These are phyloP conservation scores for Metschnikowia gelsemii DNA, from an alignment of 805 yeast genomes.

Conservation along the genomic window DNA sequence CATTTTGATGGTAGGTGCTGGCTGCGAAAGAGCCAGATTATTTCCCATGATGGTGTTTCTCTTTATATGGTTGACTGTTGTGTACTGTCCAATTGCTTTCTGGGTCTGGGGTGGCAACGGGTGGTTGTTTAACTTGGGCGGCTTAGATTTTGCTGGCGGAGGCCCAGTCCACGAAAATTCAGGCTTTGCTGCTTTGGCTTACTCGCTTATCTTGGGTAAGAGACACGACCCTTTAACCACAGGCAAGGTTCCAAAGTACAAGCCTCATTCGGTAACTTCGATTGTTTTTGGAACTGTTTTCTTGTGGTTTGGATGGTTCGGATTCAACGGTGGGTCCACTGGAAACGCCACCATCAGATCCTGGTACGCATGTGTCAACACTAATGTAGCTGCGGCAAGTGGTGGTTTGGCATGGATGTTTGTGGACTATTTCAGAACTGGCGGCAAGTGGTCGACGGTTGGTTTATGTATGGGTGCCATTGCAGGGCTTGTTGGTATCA, in stretches of 20 bases:
- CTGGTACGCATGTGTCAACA: constrained; percentile 90
- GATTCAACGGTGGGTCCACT: constrained; percentile 97
- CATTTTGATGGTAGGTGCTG: constrained; percentile 94
- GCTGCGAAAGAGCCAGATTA: constrained; percentile 93
- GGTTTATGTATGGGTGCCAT: constrained; percentile 94
- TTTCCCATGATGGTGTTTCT: constrained; percentile 96
- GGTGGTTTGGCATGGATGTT: constrained; percentile 96
- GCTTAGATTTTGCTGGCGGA: constrained; percentile 97
- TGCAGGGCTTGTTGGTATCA: constrained; percentile 91
- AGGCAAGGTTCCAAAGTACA: constrained; percentile 78
- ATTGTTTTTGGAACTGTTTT: constrained; percentile 91
- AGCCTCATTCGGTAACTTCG: constrained; percentile 89
- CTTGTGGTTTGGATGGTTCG: constrained; percentile 99
- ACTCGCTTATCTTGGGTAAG: constrained; percentile 88
- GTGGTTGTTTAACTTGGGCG: constrained; percentile 82
- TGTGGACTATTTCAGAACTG: constrained; percentile 82
- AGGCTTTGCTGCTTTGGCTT: constrained; percentile 93
- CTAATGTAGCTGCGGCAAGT: constrained; percentile 88
- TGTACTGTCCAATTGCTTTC: constrained; percentile 92
- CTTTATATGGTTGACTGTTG: constrained; percentile 92
- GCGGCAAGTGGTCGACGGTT: constrained; percentile 88
- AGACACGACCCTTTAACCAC: constrained; percentile 78
- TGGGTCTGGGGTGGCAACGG: constrained; percentile 98
- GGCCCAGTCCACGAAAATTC: constrained; percentile 96
- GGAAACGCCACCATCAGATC: constrained; percentile 92